These are phyloP conservation scores for Aspergillus baeticus DNA, from an alignment of 495 filamentous ascomycete species.

Conservation along the genomic window DNA sequence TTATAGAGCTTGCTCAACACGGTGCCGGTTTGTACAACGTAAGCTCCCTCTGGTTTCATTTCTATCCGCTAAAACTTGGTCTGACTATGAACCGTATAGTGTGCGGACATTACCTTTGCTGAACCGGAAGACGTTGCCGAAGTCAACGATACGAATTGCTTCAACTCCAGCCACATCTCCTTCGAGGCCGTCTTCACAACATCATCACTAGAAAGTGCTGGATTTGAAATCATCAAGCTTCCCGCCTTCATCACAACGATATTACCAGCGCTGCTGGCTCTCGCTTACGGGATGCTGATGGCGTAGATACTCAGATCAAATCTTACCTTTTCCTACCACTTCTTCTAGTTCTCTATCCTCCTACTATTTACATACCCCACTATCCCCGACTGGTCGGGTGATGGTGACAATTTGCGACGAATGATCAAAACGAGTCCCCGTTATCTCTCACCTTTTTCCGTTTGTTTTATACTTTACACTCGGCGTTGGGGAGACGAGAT, in stretches of 20 bases:
- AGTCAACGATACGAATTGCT: slow-evolving; percentile 79
- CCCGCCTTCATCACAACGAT: slow-evolving; percentile 12
- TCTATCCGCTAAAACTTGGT: background rate
- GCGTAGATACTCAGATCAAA: slow-evolving; percentile 22
- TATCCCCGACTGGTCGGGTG: background rate
- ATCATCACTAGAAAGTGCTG: slow-evolving; percentile 50
- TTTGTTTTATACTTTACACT: background rate
- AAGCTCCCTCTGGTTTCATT: slow-evolving; percentile 33
- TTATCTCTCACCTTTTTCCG: background rate
- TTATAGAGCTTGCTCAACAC: slow-evolving; percentile 86
- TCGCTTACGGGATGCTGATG: slow-evolving; percentile 21
- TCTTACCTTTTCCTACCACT: background rate
- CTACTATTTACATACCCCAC: background rate
- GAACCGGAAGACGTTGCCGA: slow-evolving; percentile 68
- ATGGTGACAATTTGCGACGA: background rate
- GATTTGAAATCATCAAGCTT: background rate
- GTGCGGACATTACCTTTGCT: slow-evolving; percentile 85
- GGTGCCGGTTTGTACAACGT: slow-evolving; percentile 92
- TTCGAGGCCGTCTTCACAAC: slow-evolving; percentile 76
- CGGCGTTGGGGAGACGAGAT: background rate
- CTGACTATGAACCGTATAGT: slow-evolving; percentile 52
- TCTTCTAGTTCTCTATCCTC: background rate
- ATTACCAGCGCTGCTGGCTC: slow-evolving; percentile 25
- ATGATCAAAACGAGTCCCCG: slow-evolving; percentile 1
- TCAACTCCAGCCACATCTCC: slow-evolving; percentile 71